Conservation (phyloP, 2,329 filamentous ascomycete genomes). For the Onygenales sp. region DNA sequence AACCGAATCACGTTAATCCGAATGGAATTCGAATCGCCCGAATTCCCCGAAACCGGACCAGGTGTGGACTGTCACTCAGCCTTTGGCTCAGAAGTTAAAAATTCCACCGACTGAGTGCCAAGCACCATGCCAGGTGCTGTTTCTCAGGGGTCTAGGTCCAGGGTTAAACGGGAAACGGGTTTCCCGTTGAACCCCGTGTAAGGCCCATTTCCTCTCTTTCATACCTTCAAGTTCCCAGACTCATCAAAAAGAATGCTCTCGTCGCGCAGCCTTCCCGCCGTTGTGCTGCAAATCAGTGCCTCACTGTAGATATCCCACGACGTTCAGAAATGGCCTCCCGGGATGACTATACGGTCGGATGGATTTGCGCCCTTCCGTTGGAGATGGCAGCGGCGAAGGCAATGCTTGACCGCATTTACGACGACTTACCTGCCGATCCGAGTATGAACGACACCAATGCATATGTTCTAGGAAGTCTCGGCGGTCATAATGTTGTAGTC, state of each 20-base stretch:
- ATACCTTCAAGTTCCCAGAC: not conserved
- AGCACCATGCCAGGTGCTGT: not conserved
- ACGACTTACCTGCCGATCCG: not conserved
- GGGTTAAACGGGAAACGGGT: too few relatives aligned
- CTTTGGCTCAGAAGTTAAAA: not conserved
- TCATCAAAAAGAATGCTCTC: not conserved
- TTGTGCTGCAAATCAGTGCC: not conserved
- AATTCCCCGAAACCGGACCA: too few relatives aligned
- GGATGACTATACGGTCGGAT: slow-evolving; percentile 10
- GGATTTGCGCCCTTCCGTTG: slow-evolving; percentile 8
- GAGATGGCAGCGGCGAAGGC: slow-evolving; percentile 6
- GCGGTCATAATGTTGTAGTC: slow-evolving; percentile 13
- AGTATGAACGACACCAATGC: slow-evolving; percentile 10
- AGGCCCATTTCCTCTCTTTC: not conserved
- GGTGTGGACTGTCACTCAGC: too few relatives aligned
- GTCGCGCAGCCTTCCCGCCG: not conserved
- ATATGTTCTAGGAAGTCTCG: slow-evolving; percentile 14
- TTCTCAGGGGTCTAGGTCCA: not conserved
- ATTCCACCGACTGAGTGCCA: not conserved
- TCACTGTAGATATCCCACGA: not conserved
- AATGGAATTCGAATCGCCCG: too few relatives aligned
- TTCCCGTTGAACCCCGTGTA: not conserved
- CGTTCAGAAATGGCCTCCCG: slow-evolving; percentile 2
- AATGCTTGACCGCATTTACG: slow-evolving; percentile 5
- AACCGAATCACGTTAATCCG: too few relatives aligned